Percentiles rank a stretch among this genome's conserved stretches.
Evolutionary conservation across 352 stramenopile genomes (phyloP).

Genomic region (Phytophthora lateralis): DNA sequence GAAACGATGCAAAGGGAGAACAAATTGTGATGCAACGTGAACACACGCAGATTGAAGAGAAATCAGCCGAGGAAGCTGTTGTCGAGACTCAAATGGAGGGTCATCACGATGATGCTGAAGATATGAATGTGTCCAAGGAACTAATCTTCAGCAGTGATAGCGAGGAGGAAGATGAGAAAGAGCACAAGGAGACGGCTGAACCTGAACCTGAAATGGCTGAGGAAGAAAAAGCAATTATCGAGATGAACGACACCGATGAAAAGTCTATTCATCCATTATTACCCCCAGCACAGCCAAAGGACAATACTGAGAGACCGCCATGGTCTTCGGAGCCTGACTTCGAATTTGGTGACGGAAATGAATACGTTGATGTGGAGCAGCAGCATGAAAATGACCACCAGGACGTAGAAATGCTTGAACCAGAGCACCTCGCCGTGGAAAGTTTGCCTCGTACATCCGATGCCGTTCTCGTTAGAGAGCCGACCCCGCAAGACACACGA

Average conservation of each 20-base stretch:
- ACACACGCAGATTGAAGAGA: constrained; percentile 9
- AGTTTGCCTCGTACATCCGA: not conserved
- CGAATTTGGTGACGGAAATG: constrained; percentile 25
- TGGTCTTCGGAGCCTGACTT: constrained; percentile 27
- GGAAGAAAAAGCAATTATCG: constrained; percentile 4
- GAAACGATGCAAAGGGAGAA: constrained; percentile 3
- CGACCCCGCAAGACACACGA: constrained; percentile 13
- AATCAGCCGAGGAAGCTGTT: constrained; percentile 10
- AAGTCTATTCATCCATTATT: constrained; percentile 3
- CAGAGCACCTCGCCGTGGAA: constrained; percentile 8
- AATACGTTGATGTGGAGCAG: constrained; percentile 8
- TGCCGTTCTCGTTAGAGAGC: constrained; percentile 12
- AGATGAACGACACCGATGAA: not conserved
- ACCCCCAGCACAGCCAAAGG: not conserved
- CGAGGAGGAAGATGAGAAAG: constrained; percentile 31
- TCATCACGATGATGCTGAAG: constrained; percentile 32
- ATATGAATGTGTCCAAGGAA: constrained; percentile 46
- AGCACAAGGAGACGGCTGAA: constrained; percentile 21
- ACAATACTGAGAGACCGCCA: constrained; percentile 11
- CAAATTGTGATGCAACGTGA: constrained; percentile 9
- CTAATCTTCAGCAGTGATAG: constrained; percentile 51
- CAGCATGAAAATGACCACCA: constrained; percentile 6
- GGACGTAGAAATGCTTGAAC: constrained; percentile 26
- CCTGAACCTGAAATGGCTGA: constrained; percentile 3
- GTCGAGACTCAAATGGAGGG: constrained; percentile 14